Base-by-base conservation (phyloP, 768 basidiomycete species). In the Mycena epipterygia region DNA sequence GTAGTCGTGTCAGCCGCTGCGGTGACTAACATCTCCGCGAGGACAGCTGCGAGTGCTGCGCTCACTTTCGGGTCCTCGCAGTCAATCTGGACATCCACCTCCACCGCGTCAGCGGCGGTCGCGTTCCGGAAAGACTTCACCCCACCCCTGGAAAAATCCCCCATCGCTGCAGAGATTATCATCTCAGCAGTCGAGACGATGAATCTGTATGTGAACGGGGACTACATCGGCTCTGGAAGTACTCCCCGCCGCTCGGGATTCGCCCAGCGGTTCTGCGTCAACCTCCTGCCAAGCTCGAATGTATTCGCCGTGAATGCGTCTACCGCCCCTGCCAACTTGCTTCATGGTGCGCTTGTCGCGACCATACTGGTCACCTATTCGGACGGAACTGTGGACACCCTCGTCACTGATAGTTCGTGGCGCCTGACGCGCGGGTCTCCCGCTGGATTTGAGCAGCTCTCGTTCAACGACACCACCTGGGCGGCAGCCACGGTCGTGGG, bases 291-390 rank as follows among this genome's bases (percentile, higher is more conserved):
- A 4, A 30, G 51, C 51, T 52, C 11, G 25, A 52, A 33, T 39
- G 56, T 37, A 23, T 59, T 59, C 29, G 58, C 58, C 2, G 58
- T 59, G 8, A 59, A 59, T 30, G 58, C 41, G 39, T 30, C 58
- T 30, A 59, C 58, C 58, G 12, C 39, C 7, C 5, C 16, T 5
- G 17, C 58, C 33, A 35, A 14, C 35, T 37, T 6, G 35, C 8
- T 9, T n/a, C 32, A 35, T 25, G 41, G 39, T 41, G 56, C 14
- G 3, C 23, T 58, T 41, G 25, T 58, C 39, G 56, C 56, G n/a
- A 58, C 56, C 56, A 58, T 58, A 6, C 56, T 58, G 37, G 37
- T 58, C 37, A 58, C 56, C 56, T 58, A 58, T 23, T 41, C 56
- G 37, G 56, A 58, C 17, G 56, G 56, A 41, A 58, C 56, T 7